These are phyloP conservation scores for Solanum gracilifrons DNA, from an alignment of 257 asterid genomes.

Conservation along the genomic window DNA sequence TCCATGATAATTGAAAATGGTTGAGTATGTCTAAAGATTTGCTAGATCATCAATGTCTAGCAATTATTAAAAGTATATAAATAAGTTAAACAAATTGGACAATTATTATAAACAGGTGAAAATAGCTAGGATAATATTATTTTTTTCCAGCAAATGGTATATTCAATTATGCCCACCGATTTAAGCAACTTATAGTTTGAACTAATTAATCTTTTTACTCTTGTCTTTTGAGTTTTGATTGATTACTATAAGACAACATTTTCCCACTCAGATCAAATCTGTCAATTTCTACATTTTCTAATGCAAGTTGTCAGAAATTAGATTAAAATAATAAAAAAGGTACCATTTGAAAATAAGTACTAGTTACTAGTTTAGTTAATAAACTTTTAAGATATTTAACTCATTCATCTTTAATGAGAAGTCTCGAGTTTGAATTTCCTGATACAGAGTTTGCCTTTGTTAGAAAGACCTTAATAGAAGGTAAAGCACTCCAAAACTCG, in stretches of 20 bases:
- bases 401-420: too few species aligned
- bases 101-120: not conserved
- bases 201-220: not conserved
- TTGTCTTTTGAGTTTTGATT: not conserved
- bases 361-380: not conserved
- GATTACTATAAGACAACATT: not conserved
- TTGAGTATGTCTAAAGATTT: not conserved
- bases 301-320: not conserved
- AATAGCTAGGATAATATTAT: not conserved
- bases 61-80: not conserved
- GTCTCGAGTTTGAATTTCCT: rapidly evolving
- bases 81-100: not conserved
- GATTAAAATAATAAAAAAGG: not conserved
- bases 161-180: not conserved
- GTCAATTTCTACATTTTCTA: not conserved
- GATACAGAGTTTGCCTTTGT: rapidly evolving
- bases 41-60: not conserved
- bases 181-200: not conserved
- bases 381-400: too few species aligned
- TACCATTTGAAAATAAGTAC: not conserved
- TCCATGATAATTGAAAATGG: not conserved
- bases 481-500: too few species aligned
- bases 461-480: too few species aligned
- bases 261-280: not conserved
- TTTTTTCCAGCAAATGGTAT: not conserved